Percentiles rank a stretch among this genome's conserved stretches.
Evolutionary conservation across 257 asterid genomes (phyloP).

Genomic region (Plantago major): DNA sequence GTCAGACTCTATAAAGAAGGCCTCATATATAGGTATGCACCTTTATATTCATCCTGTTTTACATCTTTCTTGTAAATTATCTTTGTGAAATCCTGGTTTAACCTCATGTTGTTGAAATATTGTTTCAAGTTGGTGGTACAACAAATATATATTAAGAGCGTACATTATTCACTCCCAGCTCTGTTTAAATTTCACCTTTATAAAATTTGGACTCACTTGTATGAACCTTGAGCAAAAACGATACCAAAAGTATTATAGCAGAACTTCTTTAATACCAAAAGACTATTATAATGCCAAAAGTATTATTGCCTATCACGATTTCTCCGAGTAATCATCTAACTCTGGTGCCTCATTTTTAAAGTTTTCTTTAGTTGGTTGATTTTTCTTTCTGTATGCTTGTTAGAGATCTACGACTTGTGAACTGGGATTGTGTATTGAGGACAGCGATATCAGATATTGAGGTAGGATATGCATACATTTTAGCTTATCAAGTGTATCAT

Average conservation of each 20-base stretch:
- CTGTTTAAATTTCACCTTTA: not conserved
- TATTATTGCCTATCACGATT: too few species aligned
- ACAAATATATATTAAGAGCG: too few species aligned
- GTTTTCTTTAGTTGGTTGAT: constrained; percentile 3
- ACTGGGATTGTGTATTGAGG: constrained; percentile 88
- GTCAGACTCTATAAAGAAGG: constrained; percentile 79
- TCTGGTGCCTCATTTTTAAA: not conserved
- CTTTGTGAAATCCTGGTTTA: not conserved
- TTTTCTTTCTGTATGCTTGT: constrained; percentile 17
- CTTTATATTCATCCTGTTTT: not conserved
- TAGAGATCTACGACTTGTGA: constrained; percentile 88
- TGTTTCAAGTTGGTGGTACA: constrained; percentile 3
- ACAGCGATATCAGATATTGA: constrained; percentile 98
- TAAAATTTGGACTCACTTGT: not conserved
- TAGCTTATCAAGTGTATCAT: constrained; percentile 11
- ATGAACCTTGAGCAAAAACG: not conserved
- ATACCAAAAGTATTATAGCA: too few species aligned
- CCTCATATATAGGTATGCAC: constrained; percentile 72
- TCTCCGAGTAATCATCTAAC: not conserved
- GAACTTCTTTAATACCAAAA: too few species aligned
- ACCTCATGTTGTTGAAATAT: constrained; percentile 4
- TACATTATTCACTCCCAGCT: too few species aligned
- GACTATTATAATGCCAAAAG: too few species aligned
- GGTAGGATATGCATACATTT: constrained; percentile 35
- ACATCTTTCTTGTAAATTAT: not conserved